Conservation (phyloP, 441 rosid species). For the Populus hybrid region DNA sequence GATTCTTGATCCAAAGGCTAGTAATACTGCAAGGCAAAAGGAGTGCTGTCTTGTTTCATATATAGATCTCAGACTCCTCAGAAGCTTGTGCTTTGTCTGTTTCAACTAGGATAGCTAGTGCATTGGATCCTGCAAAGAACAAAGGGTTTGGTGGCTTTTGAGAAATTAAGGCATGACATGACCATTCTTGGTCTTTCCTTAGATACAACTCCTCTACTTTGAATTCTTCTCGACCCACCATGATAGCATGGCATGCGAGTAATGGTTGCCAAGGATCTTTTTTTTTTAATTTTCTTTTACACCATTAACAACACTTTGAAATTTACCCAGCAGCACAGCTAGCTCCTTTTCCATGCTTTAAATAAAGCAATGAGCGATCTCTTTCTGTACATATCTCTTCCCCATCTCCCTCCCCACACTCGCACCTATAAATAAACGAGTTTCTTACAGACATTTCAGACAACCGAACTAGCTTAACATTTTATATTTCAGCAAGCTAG, state of each 20-base stretch:
- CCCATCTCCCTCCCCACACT: neutral
- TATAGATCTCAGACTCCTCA: too few relatives aligned
- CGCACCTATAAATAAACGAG: slow-evolving; percentile 13
- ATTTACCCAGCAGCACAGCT: slow-evolving; percentile 12
- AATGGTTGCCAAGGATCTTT: slow-evolving; percentile 8
- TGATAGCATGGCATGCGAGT: slow-evolving; percentile 51
- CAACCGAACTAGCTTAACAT: too few relatives aligned
- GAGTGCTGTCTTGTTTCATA: slow-evolving; percentile 3
- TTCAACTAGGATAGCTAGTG: slow-evolving; percentile 8
- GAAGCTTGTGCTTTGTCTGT: slow-evolving; percentile 15
- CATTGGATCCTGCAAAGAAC: slow-evolving; percentile 33
- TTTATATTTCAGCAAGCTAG: neutral
- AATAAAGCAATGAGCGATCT: neutral
- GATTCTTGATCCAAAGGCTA: slow-evolving; percentile 35
- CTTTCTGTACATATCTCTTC: neutral
- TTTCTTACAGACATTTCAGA: neutral
- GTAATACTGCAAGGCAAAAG: neutral
- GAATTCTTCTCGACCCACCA: slow-evolving; percentile 40
- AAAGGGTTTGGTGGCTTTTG: slow-evolving; percentile 24
- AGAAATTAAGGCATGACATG: slow-evolving; percentile 48
- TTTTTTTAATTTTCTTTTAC: neutral
- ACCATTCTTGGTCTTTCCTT: slow-evolving; percentile 29
- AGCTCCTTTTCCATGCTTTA: slow-evolving; percentile 8
- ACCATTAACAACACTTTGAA: slow-evolving; percentile 9
- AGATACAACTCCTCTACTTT: slow-evolving; percentile 19